Evolutionary conservation across 1,139 yeast genomes (phyloP).

Genomic region (Sugiyamaella castrensis): DNA sequence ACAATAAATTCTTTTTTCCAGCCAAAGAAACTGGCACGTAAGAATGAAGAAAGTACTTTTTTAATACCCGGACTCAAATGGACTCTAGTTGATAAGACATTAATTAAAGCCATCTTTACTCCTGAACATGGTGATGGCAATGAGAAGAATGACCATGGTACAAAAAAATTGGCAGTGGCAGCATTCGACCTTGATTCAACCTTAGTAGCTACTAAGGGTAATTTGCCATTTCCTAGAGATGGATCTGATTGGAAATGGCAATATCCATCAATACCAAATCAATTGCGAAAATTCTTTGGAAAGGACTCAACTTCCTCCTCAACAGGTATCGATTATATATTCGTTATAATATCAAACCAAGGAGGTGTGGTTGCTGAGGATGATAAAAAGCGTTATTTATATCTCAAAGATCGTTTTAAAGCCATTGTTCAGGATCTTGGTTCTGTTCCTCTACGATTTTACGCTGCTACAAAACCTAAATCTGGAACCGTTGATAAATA

Average conservation of each 20-base stretch:
- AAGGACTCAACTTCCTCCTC: neutral
- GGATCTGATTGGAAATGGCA: slow-evolving; percentile 72
- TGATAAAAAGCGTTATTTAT: slow-evolving; percentile 51
- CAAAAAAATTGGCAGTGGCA: slow-evolving; percentile 40
- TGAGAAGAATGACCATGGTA: neutral
- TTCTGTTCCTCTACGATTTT: slow-evolving; percentile 47
- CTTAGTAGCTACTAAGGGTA: slow-evolving; percentile 58
- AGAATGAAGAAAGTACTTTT: neutral
- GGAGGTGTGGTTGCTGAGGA: slow-evolving; percentile 54
- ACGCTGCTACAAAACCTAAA: slow-evolving; percentile 46
- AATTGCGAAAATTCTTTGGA: neutral
- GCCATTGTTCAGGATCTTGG: slow-evolving; percentile 36
- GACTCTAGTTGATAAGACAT: slow-evolving; percentile 4
- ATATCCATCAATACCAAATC: slow-evolving; percentile 22
- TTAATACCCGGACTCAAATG: slow-evolving; percentile 3
- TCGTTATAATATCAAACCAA: slow-evolving; percentile 84
- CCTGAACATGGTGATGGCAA: neutral
- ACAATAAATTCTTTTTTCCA: slow-evolving; percentile 1
- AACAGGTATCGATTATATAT: slow-evolving; percentile 29
- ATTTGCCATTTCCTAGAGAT: slow-evolving; percentile 52
- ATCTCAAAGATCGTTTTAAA: slow-evolving; percentile 47
- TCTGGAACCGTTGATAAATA: slow-evolving; percentile 33
- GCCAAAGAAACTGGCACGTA: neutral
- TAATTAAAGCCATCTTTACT: slow-evolving; percentile 4
- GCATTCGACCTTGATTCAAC: slow-evolving; percentile 81